phyloP scores from a whole-genome alignment of 108 stramenopile genomes.

The Stephanodiscus minutulus region DNA sequence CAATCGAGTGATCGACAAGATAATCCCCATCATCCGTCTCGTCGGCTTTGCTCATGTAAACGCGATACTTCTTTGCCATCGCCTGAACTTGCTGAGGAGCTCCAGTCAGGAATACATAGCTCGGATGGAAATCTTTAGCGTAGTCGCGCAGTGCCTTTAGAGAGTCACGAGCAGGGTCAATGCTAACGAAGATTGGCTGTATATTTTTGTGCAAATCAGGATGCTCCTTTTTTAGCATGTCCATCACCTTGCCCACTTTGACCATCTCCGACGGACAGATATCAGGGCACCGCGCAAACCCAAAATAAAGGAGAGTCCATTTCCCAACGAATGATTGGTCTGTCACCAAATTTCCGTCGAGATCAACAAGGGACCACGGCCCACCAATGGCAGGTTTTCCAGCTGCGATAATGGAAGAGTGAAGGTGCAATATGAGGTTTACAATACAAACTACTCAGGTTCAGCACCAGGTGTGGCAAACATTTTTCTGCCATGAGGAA shows the following conservation, averaged over 20 bases:
- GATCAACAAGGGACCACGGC: constrained; percentile 85
- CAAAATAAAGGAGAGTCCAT: constrained; percentile 97
- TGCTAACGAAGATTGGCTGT: constrained; percentile 94
- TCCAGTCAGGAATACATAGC: constrained; percentile 88
- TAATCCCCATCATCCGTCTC: constrained; percentile 98
- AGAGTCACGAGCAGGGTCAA: constrained; percentile 98
- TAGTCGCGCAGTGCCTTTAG: constrained; percentile 91
- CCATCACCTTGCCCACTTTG: constrained; percentile 95
- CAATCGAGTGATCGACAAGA: constrained; percentile 99
- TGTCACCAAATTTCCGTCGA: constrained; percentile 86
- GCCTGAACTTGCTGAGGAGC: constrained; percentile 93
- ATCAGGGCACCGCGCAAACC: constrained; percentile 99
- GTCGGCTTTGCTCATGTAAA: constrained; percentile 94
- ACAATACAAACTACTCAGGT: background rate
- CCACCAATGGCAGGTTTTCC: constrained; percentile 92
- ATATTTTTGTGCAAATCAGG: constrained; percentile 69
- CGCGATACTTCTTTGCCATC: constrained; percentile 97
- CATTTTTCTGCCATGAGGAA: background rate
- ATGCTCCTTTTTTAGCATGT: constrained; percentile 79
- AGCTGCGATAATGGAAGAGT: constrained; percentile 46
- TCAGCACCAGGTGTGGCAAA: background rate
- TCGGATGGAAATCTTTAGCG: constrained; percentile 95
- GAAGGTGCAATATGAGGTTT: background rate
- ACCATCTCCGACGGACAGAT: constrained; percentile 99
- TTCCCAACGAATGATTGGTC: constrained; percentile 84